phyloP scores from a whole-genome alignment of 2,329 filamentous ascomycete species.

The Trichoderma sp. region DNA sequence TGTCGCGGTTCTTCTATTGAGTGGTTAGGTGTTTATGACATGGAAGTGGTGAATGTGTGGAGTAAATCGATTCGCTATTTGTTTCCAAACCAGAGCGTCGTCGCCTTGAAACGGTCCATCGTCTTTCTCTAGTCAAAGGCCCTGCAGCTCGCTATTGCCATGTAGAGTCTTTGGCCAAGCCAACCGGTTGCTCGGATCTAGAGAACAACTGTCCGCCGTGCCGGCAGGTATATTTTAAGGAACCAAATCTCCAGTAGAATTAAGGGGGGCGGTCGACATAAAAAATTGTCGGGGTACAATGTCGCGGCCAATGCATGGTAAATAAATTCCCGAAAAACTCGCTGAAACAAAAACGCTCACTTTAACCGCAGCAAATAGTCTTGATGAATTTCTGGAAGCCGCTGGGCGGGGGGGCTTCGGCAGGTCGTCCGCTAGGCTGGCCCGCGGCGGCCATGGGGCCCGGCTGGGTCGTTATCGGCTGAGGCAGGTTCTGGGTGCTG shows the following conservation, averaged over 20 bases:
- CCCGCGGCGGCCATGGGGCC: constrained; percentile 58
- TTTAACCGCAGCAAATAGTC: constrained; percentile 83
- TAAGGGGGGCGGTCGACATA: constrained; percentile 21
- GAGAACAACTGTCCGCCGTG: constrained; percentile 5
- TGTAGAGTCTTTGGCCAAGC: constrained; percentile 1
- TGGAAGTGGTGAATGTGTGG: constrained; percentile 21
- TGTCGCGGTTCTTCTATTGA: constrained; percentile 32
- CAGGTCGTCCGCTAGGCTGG: constrained; percentile 56
- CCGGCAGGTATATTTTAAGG: constrained; percentile 7
- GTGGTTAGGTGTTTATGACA: constrained; percentile 28
- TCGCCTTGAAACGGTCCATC: constrained; percentile 14
- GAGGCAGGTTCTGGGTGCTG: constrained; percentile 84
- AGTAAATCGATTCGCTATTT: constrained; percentile 20
- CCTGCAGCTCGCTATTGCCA: not conserved
- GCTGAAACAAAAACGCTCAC: not conserved
- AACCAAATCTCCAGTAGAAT: constrained; percentile 21
- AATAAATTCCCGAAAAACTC: constrained; percentile 35
- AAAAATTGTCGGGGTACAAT: constrained; percentile 17
- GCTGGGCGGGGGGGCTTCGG: constrained; percentile 69
- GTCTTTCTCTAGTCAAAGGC: not conserved
- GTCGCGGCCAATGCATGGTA: constrained; percentile 19
- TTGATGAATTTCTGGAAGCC: constrained; percentile 93
- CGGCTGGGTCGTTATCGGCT: constrained; percentile 63
- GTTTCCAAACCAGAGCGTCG: constrained; percentile 14
- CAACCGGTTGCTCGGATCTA: constrained; percentile 1